Percentiles rank a stretch among this genome's conserved stretches.
Evolutionary conservation across 2,329 filamentous ascomycete genomes (phyloP).

Genomic region (Sclerotinia spermophila): DNA sequence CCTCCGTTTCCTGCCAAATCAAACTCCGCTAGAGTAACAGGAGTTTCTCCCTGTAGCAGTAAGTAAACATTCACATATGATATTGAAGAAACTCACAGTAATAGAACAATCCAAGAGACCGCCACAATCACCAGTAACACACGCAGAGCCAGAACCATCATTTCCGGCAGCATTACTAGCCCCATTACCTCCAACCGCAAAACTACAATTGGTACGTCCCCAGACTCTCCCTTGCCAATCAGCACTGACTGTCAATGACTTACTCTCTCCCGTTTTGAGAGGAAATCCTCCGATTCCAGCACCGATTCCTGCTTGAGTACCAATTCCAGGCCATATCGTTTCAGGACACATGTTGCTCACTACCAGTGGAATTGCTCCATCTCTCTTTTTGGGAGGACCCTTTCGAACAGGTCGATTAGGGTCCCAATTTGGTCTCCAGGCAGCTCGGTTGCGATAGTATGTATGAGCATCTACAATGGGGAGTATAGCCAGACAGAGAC

Average conservation of each 20-base stretch:
- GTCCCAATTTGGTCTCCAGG: constrained; percentile 16
- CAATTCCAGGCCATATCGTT: constrained; percentile 72
- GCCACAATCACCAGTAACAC: constrained; percentile 73
- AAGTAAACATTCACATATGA: constrained; percentile 18
- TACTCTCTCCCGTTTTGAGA: constrained; percentile 55
- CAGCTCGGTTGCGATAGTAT: constrained; percentile 3
- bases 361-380: constrained; percentile 53
- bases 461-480: constrained; percentile 23
- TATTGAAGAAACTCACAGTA: constrained; percentile 50
- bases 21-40: constrained; percentile 77
- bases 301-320: constrained; percentile 67
- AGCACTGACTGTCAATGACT: constrained; percentile 60
- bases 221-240: constrained; percentile 81
- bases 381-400: constrained; percentile 36
- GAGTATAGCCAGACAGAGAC: constrained; percentile 24
- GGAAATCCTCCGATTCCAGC: constrained; percentile 67
- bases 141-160: constrained; percentile 52
- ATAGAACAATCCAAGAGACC: constrained; percentile 65
- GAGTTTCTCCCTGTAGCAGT: constrained; percentile 59
- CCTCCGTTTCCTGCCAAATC: constrained; percentile 64
- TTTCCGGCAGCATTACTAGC: constrained; percentile 42
- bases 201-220: constrained; percentile 81
- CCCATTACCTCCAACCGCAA: constrained; percentile 60
- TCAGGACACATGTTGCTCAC: constrained; percentile 70
- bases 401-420: constrained; percentile 26